Conservation (phyloP, 306 rosid species). For the Vigna unguiculata region DNA sequence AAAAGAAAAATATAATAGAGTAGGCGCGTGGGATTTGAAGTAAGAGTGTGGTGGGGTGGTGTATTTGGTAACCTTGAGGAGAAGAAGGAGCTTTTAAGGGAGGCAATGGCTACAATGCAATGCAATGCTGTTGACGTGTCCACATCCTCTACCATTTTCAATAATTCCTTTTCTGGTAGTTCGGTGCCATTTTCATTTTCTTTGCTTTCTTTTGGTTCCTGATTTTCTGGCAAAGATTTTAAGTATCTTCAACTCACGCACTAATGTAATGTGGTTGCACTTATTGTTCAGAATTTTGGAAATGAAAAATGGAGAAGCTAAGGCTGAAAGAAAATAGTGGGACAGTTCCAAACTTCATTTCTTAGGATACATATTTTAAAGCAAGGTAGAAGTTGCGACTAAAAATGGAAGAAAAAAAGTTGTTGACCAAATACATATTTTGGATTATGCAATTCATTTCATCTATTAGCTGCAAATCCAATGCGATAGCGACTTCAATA, state of each 20-base stretch:
- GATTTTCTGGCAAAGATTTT: conserved; percentile 13
- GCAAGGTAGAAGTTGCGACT: background rate
- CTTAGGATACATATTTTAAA: too few species aligned
- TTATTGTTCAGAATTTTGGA: background rate
- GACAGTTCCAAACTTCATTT: background rate
- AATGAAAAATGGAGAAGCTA: background rate
- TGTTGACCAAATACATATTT: background rate
- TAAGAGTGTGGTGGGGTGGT: conserved; percentile 3
- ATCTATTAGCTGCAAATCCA: background rate
- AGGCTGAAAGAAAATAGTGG: background rate
- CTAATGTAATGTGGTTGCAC: background rate
- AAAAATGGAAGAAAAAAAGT: background rate
- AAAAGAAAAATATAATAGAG: background rate
- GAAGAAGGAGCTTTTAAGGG: conserved; percentile 52
- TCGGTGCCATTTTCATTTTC: conserved; percentile 25
- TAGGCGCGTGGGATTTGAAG: conserved; percentile 36
- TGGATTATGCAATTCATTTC: conserved; percentile 5
- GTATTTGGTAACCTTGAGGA: conserved; percentile 6
- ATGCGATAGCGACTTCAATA: background rate
- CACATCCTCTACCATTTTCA: conserved; percentile 39
- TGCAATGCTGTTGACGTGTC: conserved; percentile 49
- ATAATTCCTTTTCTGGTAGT: conserved; percentile 39
- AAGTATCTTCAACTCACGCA: conserved; percentile 2
- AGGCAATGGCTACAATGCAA: conserved; percentile 33
- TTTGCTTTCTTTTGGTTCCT: conserved; percentile 17